Percentiles rank a stretch among this genome's conserved stretches.
phyloP scores from a whole-genome alignment of 805 yeast species.

The Candida ipomoeae region DNA sequence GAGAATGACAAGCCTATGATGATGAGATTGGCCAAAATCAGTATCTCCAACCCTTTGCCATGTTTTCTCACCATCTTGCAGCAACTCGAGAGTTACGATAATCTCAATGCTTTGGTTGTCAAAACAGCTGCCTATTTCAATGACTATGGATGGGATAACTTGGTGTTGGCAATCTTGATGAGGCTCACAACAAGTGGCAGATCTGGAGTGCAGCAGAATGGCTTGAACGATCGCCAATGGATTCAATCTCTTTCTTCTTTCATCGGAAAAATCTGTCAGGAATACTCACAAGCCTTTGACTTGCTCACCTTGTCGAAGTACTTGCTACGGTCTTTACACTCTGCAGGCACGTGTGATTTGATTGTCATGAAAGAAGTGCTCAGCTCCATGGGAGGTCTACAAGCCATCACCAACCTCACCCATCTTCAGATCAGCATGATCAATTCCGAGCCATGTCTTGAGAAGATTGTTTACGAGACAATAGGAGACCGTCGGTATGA shows the following conservation, averaged over 20 bases:
- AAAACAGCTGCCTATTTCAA: slow-evolving; percentile 74
- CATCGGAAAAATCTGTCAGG: slow-evolving; percentile 64
- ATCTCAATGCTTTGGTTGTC: slow-evolving; percentile 70
- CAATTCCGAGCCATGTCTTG: slow-evolving; percentile 60
- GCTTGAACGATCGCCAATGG: slow-evolving; percentile 80
- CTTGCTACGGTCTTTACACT: slow-evolving; percentile 59
- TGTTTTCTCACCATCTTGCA: slow-evolving; percentile 65
- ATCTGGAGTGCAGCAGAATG: slow-evolving; percentile 66
- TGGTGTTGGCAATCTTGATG: slow-evolving; percentile 67
- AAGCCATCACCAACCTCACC: slow-evolving; percentile 63
- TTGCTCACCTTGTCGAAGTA: slow-evolving; percentile 57
- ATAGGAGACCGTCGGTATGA: slow-evolving; percentile 57
- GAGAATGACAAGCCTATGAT: slow-evolving; percentile 72
- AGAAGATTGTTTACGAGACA: slow-evolving; percentile 49
- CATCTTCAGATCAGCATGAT: slow-evolving; percentile 59
- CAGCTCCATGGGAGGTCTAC: slow-evolving; percentile 74
- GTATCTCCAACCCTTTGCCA: slow-evolving; percentile 75
- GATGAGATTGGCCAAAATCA: slow-evolving; percentile 65
- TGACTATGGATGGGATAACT: slow-evolving; percentile 77
- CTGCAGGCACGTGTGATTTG: slow-evolving; percentile 55
- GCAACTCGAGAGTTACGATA: slow-evolving; percentile 90
- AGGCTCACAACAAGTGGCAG: slow-evolving; percentile 66
- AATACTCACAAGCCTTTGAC: slow-evolving; percentile 51
- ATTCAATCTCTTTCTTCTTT: slow-evolving; percentile 76
- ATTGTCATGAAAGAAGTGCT: slow-evolving; percentile 65